These are phyloP conservation scores for Micromonas pusilla DNA, from an alignment of 139 green algal genomes.

Conservation along the genomic window DNA sequence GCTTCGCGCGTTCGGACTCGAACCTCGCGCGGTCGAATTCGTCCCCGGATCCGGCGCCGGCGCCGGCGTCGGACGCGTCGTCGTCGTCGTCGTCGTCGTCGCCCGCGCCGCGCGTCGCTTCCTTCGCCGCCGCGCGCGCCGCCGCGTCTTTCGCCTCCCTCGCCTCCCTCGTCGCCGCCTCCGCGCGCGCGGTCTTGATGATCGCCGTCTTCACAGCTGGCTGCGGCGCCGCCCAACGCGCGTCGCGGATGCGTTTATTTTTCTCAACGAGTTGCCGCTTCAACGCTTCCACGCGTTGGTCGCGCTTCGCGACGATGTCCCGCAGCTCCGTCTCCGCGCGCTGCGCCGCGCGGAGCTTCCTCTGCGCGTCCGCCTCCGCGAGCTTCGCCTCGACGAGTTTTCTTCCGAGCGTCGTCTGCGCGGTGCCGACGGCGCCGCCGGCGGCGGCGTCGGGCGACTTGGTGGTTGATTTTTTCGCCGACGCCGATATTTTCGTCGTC, in stretches of 20 bases:
- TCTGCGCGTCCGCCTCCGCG: conserved; percentile 49
- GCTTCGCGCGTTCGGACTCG: neutral
- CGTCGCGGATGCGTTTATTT: too few relatives aligned
- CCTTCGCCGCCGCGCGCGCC: neutral
- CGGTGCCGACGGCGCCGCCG: neutral
- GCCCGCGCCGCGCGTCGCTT: neutral
- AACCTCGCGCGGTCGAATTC: neutral
- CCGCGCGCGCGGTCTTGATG: too few relatives aligned
- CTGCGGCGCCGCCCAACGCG: too few relatives aligned
- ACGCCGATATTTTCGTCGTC: too few relatives aligned
- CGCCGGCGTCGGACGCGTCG: neutral
- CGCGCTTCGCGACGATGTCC: conserved; percentile 46
- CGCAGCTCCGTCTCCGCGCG: conserved; percentile 52
- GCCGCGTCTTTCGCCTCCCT: neutral
- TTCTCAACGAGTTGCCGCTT: conserved; percentile 33
- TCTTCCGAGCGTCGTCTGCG: conserved; percentile 41
- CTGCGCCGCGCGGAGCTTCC: conserved; percentile 43
- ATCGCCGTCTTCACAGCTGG: too few relatives aligned
- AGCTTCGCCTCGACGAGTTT: conserved; percentile 57
- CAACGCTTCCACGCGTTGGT: conserved; percentile 49
- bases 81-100: too few relatives aligned
- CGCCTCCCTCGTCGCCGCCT: neutral
- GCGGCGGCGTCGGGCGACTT: too few relatives aligned
- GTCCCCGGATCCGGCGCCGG: neutral
- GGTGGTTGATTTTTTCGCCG: too few relatives aligned